A percentile compares a stretch with the other conserved stretches of the same genome.
Evolutionary conservation across 306 rosid species (phyloP).

Genomic region (Acacia acuminata): DNA sequence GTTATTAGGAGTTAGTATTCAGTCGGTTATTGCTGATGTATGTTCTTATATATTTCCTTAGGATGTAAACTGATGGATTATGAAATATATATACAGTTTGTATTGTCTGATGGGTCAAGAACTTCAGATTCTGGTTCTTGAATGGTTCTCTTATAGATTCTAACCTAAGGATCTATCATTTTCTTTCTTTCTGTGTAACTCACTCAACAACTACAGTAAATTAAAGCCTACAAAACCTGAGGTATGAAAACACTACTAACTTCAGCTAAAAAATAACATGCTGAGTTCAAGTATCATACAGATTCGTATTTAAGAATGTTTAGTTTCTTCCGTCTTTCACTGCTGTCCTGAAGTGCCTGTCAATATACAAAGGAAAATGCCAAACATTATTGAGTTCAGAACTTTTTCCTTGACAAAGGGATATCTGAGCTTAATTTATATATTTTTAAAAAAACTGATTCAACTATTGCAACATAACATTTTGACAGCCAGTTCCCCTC

Average conservation of each 20-base stretch:
- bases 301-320: conserved; percentile 89
- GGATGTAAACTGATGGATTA: no score
- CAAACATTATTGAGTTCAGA: conserved; percentile 8
- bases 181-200: neutral
- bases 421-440: conserved; percentile 6
- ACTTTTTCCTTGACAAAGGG: conserved; percentile 5
- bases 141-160: no score
- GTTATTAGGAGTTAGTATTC: no score
- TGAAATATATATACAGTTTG: no score
- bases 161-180: no score
- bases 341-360: conserved; percentile 66
- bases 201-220: conserved; percentile 8
- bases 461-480: conserved; percentile 5
- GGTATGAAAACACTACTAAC: conserved; percentile 18
- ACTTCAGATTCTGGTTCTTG: no score
- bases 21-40: no score
- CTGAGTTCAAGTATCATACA: conserved; percentile 69
- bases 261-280: conserved; percentile 43
- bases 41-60: no score
- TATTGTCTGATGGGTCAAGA: no score
- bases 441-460: neutral
- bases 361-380: conserved; percentile 22
- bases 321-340: conserved; percentile 76
- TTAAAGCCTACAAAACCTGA: conserved; percentile 24
- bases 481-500: conserved; percentile 14